Evolutionary conservation across 1,284 basidiomycete genomes (phyloP).

Genomic region (Leccinum pseudoinsigne): DNA sequence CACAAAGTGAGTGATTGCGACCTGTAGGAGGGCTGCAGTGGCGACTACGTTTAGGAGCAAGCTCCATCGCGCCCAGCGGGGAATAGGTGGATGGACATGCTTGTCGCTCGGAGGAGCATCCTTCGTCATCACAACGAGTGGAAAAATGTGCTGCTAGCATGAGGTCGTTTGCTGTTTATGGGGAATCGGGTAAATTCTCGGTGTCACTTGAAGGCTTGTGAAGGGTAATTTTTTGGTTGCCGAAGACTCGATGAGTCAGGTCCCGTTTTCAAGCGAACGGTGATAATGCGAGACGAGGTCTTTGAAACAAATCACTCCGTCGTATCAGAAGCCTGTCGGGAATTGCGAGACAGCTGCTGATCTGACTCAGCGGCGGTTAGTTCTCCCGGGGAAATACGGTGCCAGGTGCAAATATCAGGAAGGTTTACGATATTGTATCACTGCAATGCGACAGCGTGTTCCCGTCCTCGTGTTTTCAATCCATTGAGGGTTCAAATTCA

Average conservation of each 20-base stretch:
- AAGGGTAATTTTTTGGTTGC: background rate
- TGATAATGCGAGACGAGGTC: background rate
- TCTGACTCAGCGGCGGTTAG: background rate
- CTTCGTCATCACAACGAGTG: background rate
- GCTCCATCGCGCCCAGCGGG: conserved; percentile 22
- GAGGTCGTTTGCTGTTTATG: background rate
- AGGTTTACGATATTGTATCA: background rate
- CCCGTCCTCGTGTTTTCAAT: background rate
- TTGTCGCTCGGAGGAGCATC: background rate
- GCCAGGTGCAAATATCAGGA: background rate
- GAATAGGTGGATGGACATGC: conserved; percentile 4
- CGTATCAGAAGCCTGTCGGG: background rate
- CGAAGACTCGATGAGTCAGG: background rate
- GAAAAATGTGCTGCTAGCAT: background rate
- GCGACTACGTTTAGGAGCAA: conserved; percentile 18
- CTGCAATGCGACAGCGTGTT: background rate
- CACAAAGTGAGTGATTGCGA: background rate
- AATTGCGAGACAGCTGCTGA: background rate
- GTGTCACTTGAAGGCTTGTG: background rate
- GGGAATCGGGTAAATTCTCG: background rate
- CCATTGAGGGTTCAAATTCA: background rate
- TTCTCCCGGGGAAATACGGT: background rate
- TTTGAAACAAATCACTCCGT: background rate
- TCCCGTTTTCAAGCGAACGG: background rate
- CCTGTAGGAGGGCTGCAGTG: conserved; percentile 16